Percentiles rank a stretch among this genome's conserved stretches.
Evolutionary conservation across 352 stramenopile species (phyloP).

Genomic region (Thraustochytrium striatum): DNA sequence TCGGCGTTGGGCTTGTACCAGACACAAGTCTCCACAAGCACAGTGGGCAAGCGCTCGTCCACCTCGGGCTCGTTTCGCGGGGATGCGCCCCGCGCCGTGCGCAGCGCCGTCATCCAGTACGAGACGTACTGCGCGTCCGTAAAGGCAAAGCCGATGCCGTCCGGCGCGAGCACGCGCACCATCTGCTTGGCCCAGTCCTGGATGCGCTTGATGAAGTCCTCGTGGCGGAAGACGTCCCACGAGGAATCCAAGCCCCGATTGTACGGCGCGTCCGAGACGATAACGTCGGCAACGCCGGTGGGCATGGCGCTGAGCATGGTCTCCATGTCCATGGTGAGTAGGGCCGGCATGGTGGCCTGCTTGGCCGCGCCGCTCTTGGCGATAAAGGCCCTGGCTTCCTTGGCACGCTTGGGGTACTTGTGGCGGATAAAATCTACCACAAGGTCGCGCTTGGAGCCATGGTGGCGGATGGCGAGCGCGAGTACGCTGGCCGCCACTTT

Average conservation of each 20-base stretch:
- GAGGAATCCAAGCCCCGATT: not conserved
- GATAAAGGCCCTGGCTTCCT: not conserved
- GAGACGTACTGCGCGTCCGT: constrained; percentile 6
- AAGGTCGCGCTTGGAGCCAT: not conserved
- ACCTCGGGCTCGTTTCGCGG: not conserved
- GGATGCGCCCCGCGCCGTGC: constrained; percentile 12
- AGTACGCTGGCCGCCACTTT: not conserved
- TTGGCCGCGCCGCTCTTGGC: not conserved
- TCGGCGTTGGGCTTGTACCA: constrained; percentile 32
- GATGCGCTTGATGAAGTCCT: constrained; percentile 3
- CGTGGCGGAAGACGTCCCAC: constrained; percentile 16
- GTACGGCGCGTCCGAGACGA: constrained; percentile 29
- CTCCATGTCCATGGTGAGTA: constrained; percentile 23
- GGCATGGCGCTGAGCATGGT: not conserved
- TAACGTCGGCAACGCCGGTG: constrained; percentile 7
- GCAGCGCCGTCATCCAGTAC: constrained; percentile 35
- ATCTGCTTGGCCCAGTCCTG: constrained; percentile 9
- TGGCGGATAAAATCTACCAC: not conserved
- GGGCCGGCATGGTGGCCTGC: not conserved
- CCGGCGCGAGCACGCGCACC: not conserved
- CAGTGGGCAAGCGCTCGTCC: not conserved
- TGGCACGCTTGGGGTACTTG: not conserved
- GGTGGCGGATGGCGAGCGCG: not conserved
- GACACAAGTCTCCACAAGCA: constrained; percentile 10
- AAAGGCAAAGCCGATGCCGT: constrained; percentile 42